Conservation (phyloP, 257 asterid genomes). For the Salvia rosmarinus region DNA sequence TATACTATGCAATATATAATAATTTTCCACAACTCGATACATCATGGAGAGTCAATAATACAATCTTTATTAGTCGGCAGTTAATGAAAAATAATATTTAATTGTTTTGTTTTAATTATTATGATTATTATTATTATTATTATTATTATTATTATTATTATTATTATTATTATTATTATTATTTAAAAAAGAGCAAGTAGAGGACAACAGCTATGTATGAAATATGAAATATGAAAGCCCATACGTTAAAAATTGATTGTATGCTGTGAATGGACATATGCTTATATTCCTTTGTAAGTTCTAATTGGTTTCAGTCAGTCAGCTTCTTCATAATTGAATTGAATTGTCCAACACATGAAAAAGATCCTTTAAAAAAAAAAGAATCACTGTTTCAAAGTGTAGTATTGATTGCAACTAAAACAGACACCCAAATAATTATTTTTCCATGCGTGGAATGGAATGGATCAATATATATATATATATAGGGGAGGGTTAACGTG, state of each 20-base stretch:
- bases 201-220: no score
- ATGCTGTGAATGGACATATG: constrained; percentile 31
- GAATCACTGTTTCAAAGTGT: constrained; percentile 30
- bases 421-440: not conserved
- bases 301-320: constrained; percentile 25
- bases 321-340: constrained; percentile 33
- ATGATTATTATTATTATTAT: no score
- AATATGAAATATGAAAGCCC: no score
- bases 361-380: constrained; percentile 33
- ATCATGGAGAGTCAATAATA: no score
- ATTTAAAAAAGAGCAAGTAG: no score
- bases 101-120: no score
- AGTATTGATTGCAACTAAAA: constrained; percentile 29
- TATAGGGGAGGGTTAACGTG: not conserved
- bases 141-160: no score
- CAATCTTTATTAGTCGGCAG: no score
- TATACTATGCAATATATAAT: no score
- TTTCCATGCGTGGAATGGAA: constrained; percentile 9
- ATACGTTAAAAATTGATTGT: not conserved
- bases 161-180: no score
- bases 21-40: no score
- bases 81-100: no score
- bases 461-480: not conserved
- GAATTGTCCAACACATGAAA: constrained; percentile 35
- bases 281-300: constrained; percentile 35